Conservation (phyloP, 2,329 filamentous ascomycete species). For the Clonostachys byssicola region DNA sequence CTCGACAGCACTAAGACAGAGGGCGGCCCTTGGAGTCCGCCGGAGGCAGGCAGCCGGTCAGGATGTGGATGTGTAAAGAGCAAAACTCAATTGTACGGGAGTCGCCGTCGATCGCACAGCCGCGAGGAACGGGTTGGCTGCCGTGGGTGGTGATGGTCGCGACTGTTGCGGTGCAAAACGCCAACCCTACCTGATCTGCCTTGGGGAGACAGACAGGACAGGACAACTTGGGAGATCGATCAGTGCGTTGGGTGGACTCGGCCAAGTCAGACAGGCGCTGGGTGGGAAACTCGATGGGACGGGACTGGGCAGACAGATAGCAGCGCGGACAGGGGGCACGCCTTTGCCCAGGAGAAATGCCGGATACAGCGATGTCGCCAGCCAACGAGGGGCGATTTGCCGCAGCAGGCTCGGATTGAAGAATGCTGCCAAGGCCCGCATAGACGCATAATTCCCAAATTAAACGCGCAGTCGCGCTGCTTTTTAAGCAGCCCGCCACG, state of each 20-base stretch:
- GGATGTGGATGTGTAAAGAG: too few species aligned
- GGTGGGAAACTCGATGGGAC: not conserved
- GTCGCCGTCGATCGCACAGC: not conserved
- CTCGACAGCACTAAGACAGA: too few species aligned
- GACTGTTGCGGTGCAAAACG: conserved; percentile 1
- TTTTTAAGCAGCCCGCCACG: not conserved
- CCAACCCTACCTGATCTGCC: conserved; percentile 1
- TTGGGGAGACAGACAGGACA: conserved; percentile 1
- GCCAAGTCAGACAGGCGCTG: not conserved
- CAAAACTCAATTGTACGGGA: not conserved
- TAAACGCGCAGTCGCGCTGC: not conserved
- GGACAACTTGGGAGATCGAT: conserved; percentile 2
- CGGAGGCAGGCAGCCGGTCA: too few species aligned
- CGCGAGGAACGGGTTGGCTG: not conserved
- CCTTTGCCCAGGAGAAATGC: not conserved
- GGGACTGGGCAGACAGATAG: conserved; percentile 1
- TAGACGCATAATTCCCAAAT: not conserved
- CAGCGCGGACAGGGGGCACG: not conserved
- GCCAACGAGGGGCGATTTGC: not conserved
- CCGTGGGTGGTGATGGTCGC: not conserved
- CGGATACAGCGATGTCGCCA: not conserved
- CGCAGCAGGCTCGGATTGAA: not conserved
- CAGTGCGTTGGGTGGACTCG: conserved; percentile 5
- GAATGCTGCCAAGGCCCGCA: not conserved
- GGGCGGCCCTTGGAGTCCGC: too few species aligned